phyloP scores from a whole-genome alignment of 163 green algal genomes.

The Chlorella variabilis region DNA sequence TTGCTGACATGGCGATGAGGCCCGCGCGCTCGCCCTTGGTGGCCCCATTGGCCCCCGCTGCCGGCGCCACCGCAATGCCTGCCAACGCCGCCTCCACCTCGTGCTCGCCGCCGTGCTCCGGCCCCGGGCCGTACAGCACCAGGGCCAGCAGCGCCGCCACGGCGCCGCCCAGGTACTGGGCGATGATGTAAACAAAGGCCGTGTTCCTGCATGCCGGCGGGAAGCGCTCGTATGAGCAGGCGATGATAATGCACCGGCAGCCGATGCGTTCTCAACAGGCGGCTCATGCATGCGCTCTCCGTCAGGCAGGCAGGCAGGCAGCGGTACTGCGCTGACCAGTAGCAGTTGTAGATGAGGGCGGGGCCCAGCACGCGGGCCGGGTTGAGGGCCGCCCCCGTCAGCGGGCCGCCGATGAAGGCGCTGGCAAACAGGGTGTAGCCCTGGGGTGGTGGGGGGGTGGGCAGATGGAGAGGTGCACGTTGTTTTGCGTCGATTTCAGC shows the following conservation, averaged over 20 bases:
- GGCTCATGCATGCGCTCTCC: not conserved
- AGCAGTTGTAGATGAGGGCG: constrained; percentile 65
- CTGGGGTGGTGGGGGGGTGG: not conserved
- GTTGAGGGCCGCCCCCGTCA: constrained; percentile 80
- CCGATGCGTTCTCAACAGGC: too few species aligned
- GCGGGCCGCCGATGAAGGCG: constrained; percentile 65
- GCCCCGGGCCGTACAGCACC: constrained; percentile 30
- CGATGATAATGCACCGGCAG: too few species aligned
- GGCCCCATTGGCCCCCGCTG: not conserved
- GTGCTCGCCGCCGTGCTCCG: constrained; percentile 4
- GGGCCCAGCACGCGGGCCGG: constrained; percentile 80
- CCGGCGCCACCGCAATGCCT: not conserved
- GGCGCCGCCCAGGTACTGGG: constrained; percentile 8
- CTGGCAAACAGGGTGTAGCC: constrained; percentile 52
- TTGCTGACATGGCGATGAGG: constrained; percentile 20
- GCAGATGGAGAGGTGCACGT: too few species aligned
- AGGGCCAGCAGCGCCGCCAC: constrained; percentile 1
- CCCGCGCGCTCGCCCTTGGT: constrained; percentile 26
- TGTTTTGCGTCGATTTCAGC: too few species aligned
- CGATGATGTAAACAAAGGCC: constrained; percentile 14
- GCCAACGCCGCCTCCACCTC: not conserved
- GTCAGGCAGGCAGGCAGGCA: not conserved
- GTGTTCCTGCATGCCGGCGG: constrained; percentile 48
- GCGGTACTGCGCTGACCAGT: constrained; percentile 17
- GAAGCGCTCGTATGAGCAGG: too few species aligned